Base-by-base conservation (phyloP, 2,329 filamentous ascomycete species). In the Ramularia collo-cygni region DNA sequence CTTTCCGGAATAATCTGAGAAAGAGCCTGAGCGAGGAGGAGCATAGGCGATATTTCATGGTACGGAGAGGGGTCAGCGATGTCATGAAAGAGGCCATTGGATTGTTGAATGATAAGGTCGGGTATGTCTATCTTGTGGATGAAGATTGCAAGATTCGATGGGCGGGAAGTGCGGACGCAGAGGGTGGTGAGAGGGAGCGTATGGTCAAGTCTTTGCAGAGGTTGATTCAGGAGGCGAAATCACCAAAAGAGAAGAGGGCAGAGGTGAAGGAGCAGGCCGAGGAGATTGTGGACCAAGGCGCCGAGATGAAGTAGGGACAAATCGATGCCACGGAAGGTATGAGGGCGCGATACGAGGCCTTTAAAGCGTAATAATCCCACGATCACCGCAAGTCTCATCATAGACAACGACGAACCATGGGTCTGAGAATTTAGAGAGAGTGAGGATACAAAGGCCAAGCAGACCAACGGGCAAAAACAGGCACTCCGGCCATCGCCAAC, bases 61-160 rank as follows among this genome's bases (percentile, higher is more conserved):
- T 81, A 13, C 65, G 70, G 43, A 74, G 68, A 44, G 76, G 76
- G 2, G 64, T 81, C 15, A 69, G 64, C 10, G 72, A 77, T 35
- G 61, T 67, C 13, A 66, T 80, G 28, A 70, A 74, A 49, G 75
- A 79, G 55, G 69, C 73, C 4, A 73, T 81, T 54, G 77, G 77
- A 4, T 62, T 94, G 59, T 68, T 94, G 59, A 98, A 98, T 65
- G 80, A 79, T 51, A 93, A 89, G 64, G 90, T 95, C 24, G 90
- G 89, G 27, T 96, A 95, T 66, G 83, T 89, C 4, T 98, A 95
- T 64, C 72, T 98, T 34, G 72, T 98, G 43, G 92, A 98, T 61
- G 72, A 80, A 47, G 73, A 89, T 48, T 95, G 88, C 62, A 84
- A 80, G 65, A 93, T 98, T 53, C 77, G 92, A 41, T 98, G 92